Conservation (phyloP, 1,139 yeast genomes). For the Kodamaea derodonti region DNA sequence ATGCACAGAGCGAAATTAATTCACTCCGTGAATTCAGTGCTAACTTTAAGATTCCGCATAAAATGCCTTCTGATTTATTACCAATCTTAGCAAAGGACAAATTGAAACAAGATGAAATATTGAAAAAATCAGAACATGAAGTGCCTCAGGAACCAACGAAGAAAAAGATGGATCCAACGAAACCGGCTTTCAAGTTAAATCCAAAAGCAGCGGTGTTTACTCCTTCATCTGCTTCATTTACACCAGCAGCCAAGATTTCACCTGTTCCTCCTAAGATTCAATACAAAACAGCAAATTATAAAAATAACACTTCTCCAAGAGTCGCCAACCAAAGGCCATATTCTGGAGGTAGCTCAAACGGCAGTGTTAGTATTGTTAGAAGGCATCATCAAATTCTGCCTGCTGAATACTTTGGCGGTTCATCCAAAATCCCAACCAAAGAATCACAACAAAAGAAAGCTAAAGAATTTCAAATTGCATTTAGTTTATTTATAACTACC, state of each 20-base stretch:
- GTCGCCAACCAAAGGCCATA: constrained; percentile 33
- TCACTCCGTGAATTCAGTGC: constrained; percentile 83
- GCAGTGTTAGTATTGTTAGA: constrained; percentile 19
- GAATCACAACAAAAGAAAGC: constrained; percentile 34
- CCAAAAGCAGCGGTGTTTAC: constrained; percentile 71
- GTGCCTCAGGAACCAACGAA: constrained; percentile 13
- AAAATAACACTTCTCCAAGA: constrained; percentile 12
- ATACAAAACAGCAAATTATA: constrained; percentile 16
- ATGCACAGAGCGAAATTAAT: constrained; percentile 65
- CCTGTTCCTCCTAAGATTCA: constrained; percentile 29
- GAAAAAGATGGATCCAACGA: constrained; percentile 53
- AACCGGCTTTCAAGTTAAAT: constrained; percentile 62
- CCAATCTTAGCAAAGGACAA: constrained; percentile 73
- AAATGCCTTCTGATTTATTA: constrained; percentile 70
- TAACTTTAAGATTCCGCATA: constrained; percentile 72
- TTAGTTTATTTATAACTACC: constrained; percentile 54
- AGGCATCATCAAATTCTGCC: constrained; percentile 42
- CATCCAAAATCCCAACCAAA: constrained; percentile 44
- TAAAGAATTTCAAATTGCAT: constrained; percentile 41
- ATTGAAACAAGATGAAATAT: constrained; percentile 58
- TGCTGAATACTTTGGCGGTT: constrained; percentile 48
- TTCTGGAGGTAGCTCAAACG: constrained; percentile 14
- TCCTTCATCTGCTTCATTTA: constrained; percentile 37
- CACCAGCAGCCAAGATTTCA: constrained; percentile 17
- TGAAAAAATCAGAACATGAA: constrained; percentile 21